Evolutionary conservation across 2,329 filamentous ascomycete genomes (phyloP), one percentile per base, ranked within the genome.

Genomic region (Fusarium penzigii): DNA sequence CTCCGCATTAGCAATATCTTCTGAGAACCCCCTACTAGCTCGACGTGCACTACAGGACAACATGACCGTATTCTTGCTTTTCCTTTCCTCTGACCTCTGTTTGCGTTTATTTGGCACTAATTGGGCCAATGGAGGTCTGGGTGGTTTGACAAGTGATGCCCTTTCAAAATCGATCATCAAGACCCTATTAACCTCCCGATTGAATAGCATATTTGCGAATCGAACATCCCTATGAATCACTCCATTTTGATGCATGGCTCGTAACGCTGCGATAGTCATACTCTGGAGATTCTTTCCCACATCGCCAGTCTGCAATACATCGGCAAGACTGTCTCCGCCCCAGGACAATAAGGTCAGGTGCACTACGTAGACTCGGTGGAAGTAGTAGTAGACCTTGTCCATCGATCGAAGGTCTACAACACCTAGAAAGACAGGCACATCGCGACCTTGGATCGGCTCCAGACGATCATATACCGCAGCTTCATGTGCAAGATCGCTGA

Each of bases 401-500:
- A 25, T 25, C 20, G 20, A 25, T 25, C 20, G 20, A 20, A 77
- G 68, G 58, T 75, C 66, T 42, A 76, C 62, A 3, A 29, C n/a
- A 7, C 49, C 41, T 7, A 55, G 17, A 36, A 70, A 73, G 2
- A 77, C 67, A 20, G 72, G 72, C 17, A 76, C 53, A 17, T 56
- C 17, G 14, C 54, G 48, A 11, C 73, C 72, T 56, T 77, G 68
- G 14, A 72, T 36, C 13, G 59, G 42, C 44, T 53, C 16, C 1
- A 75, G 64, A 20, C 63, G 65, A n/a, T 57, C 8, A 51, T 77
- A 77, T 1, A 76, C 60, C 2, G 36, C 41, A 3, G 63, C 65
- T 59, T 76, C 70, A 41, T 73, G 63, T 49, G 71, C 39, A 10
- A 75, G 69, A 48, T 70, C 63, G 8, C 42, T 12, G 34, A 70